Conservation (phyloP, 306 rosid genomes). For the Glycyrrhiza uralensis region DNA sequence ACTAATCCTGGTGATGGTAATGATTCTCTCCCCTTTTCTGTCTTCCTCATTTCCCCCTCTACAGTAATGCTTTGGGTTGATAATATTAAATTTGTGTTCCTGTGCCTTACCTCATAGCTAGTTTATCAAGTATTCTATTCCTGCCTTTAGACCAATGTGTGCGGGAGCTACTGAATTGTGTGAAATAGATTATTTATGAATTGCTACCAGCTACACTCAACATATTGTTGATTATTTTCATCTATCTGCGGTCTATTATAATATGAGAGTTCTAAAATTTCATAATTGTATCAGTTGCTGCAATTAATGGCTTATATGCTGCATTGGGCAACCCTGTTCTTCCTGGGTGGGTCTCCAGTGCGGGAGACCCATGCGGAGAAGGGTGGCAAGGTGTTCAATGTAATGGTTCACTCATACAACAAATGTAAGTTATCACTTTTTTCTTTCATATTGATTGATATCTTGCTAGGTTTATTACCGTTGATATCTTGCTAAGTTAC, state of each 20-base stretch:
- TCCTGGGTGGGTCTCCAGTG: constrained; percentile 82
- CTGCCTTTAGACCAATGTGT: background rate
- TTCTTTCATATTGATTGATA: background rate
- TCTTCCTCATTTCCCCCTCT: constrained; percentile 21
- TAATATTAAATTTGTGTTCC: background rate
- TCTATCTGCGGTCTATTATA: background rate
- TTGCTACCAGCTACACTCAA: background rate
- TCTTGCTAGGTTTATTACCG: background rate
- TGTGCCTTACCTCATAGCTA: background rate
- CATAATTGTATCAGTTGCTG: constrained; percentile 62
- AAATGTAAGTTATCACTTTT: constrained; percentile 51
- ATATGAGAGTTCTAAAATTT: constrained; percentile 8
- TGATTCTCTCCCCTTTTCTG: constrained; percentile 21
- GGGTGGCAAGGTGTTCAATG: constrained; percentile 91
- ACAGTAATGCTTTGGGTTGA: constrained; percentile 14
- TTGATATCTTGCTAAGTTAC: background rate
- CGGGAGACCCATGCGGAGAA: constrained; percentile 91
- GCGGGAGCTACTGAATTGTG: background rate
- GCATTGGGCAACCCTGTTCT: constrained; percentile 74
- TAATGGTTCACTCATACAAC: constrained; percentile 52
- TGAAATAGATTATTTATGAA: background rate
- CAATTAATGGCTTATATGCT: constrained; percentile 62
- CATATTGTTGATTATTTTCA: background rate
- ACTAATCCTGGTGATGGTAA: constrained; percentile 77
- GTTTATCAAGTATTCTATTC: background rate